Base-by-base conservation (phyloP, 2,329 filamentous ascomycete species). In the Fusarium floridanum region DNA sequence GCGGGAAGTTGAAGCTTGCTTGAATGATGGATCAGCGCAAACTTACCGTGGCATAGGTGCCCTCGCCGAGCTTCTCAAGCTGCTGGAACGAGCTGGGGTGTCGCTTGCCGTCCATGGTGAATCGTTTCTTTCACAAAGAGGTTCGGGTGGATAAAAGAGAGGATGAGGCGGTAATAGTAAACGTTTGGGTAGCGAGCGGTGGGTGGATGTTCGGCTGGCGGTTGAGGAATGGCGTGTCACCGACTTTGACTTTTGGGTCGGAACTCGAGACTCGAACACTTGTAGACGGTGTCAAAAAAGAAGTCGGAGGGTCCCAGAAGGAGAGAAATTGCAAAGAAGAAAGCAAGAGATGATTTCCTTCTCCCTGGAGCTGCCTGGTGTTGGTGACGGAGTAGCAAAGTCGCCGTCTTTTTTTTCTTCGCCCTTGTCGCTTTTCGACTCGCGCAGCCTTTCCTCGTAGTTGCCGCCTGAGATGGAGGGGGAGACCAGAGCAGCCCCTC, bases 11-110 rank as follows among this genome's bases (percentile, higher is more conserved):
- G 14, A 43, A 20, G 37, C 39, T 50, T 57, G 29, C 29, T 32
- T 32, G 29, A 32, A 32, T 32, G 34, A 55, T 48, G 24, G 59
- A 61, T 61, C 39, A 36, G 14, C 24, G 27, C 24, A 48, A 53
- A 77, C 91, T 80, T 88, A 98, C 97, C 37, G 97, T 99, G 37
- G 97, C 97, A 90, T 99, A 99, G 36, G 97, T 99, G 71, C 97
- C 97, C 87, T 99, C 97, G 80, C 97, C 97, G 76, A 99, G 90
- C 93, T 96, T 99, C 86, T 99, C 97, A 83, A 98, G 90, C 91
- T 98, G 97, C 89, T 98, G 96, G 88, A 99, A 99, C 72, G 96
- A 98, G 86, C 94, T 97, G 66, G 96, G 95, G 81, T 98, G 95
- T 80, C 94, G 89, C 83, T 97, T 94, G 81, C 94, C 94, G 85